Base-by-base conservation (phyloP, 805 yeast species). In the Suhomyces tanzawaensis region DNA sequence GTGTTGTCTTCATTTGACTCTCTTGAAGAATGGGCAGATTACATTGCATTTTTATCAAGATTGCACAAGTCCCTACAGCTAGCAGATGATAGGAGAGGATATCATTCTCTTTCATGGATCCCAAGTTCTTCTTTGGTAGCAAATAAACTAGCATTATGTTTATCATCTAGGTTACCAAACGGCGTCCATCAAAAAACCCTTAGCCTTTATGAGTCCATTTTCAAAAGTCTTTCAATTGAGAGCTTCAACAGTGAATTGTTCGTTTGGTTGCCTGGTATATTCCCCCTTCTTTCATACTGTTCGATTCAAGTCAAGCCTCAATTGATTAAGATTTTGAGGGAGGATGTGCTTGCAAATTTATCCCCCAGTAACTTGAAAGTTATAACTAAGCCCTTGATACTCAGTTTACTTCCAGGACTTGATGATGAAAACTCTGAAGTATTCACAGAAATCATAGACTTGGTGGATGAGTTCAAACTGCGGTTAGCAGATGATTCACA, bases 11-110 rank as follows among this genome's bases (percentile, higher is more conserved):
- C 77, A 14, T 91, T 91, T 65, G 96, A 87, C 36, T 65, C 85
- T 2, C 83, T 89, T 1, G 85, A 81, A 22, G 99, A 93, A 66
- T 93, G 99, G 99, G 98, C 99, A 11, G 99, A 93, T 57, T 89
- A 91, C 58, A 93, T 93, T 40, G 83, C 97, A 16, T 90, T 87
- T 57, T 68, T 95, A 31, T 81, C 91, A 2, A 79, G 85, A 42
- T 72, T 95, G 4, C 79, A 81, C 41, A 86, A 88, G 56, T 81
- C 95, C 0, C 60, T 90, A 28, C 66, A 53, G 41, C 49, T 63
- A 26, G 51, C 47, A 2, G 60, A 53, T 40, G 62, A 53, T 55
- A 48, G 41, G 2, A 41, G 44, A 32, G 26, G 27, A 13, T 31
- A 13, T 13, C 69, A 76, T 6, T 38, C 48, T 3, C 14, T 41